Evolutionary conservation across 2,329 filamentous ascomycete genomes (phyloP), one percentile per base, ranked within the genome.

Genomic region (Cadophora gregata): DNA sequence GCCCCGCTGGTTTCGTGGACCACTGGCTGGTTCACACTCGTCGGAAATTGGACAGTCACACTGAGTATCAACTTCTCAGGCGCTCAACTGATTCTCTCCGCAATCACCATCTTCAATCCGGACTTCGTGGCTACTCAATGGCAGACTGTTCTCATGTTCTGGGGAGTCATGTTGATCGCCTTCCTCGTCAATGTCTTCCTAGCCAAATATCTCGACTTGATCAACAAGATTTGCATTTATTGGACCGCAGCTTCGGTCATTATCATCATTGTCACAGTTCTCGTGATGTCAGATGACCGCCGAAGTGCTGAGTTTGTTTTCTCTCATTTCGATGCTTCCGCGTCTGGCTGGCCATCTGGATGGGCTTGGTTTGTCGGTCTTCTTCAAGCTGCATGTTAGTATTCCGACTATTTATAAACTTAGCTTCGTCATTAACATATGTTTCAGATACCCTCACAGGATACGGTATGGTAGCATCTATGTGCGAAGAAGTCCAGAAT

Each of bases 351-450:
- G 86, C 87, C 88, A 5, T 78, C 81, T 25, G 90, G 88, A 38
- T 92, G 89, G 89, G 87, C 89, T 0, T 92, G 91, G 77, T 92
- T 91, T 73, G 88, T 92, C 38, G 89, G 90, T 1, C 78, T 92
- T 25, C 80, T 92, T 29, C 89, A 91, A 79, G 87, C 88, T 59
- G 71, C 74, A n/a, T 76, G 72, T 74, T 64, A 69, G 70, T 65
- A 9, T 14, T 33, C 29, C 19, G 19, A 9, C 31, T 25, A 6
- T 9, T 19, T 51, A 45, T 12, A 12, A 42, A 42, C 3, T 25
- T 8, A 10, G 2, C 7, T 48, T 21, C 2, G 45, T 29, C 45
- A 51, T 45, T 50, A 42, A 68, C 66, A 48, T 69, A 47, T 1
- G 66, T 66, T 21, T 80, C 83, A 5, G 88, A 89, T 72, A 86